These are phyloP conservation scores for Anthracocystis walkeri DNA, from an alignment of 1,284 basidiomycete genomes.

Conservation along the genomic window DNA sequence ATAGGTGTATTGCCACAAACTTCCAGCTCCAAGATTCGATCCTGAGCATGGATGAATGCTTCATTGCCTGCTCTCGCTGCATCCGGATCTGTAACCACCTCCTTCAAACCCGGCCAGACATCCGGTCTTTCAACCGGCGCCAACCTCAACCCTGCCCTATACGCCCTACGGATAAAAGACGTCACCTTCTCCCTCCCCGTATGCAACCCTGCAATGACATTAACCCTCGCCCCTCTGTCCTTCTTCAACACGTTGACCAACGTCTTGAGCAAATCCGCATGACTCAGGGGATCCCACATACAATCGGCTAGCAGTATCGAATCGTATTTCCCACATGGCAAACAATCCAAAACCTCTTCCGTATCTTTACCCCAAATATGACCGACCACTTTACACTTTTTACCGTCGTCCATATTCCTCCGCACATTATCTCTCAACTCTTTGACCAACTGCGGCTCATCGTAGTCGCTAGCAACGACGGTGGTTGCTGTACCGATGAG, in stretches of 20 bases:
- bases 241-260: constrained; percentile 37
- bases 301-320: constrained; percentile 66
- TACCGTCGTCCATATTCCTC: constrained; percentile 19
- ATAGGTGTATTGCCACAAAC: constrained; percentile 53
- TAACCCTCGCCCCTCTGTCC: constrained; percentile 42
- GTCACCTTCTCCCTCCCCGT: constrained; percentile 63
- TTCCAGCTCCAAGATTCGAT: constrained; percentile 56
- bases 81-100: constrained; percentile 11
- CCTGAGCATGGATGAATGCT: constrained; percentile 16
- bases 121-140: constrained; percentile 22
- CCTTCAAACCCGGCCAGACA: constrained; percentile 25
- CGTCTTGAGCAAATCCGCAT: constrained; percentile 60
- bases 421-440: constrained; percentile 57
- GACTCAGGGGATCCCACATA: constrained; percentile 66
- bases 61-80: constrained; percentile 28
- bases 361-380: constrained; percentile 63
- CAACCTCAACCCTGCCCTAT: constrained; percentile 47
- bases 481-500: constrained; percentile 19
- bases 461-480: constrained; percentile 65
- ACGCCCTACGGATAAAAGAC: constrained; percentile 55
- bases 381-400: constrained; percentile 46
- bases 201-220: constrained; percentile 65
- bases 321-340: constrained; percentile 51
- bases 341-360: constrained; percentile 59
- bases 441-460: constrained; percentile 58